phyloP scores from a whole-genome alignment of 495 filamentous ascomycete genomes.

The Cudoniella acicularis region DNA sequence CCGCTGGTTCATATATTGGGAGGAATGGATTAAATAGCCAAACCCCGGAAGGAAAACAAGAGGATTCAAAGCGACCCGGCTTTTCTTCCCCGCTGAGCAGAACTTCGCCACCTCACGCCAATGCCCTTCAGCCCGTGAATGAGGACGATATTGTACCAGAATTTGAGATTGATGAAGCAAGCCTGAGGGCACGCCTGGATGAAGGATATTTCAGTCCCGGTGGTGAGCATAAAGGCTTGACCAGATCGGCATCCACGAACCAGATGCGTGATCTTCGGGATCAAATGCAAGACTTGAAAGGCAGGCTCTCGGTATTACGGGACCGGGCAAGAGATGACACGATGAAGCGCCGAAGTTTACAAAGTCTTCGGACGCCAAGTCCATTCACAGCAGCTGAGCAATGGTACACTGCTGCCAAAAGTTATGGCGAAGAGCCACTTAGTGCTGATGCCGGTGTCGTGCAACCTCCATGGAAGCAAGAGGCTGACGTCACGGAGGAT shows the following conservation, averaged over 20 bases:
- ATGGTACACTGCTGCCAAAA: conserved; percentile 61
- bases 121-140: conserved; percentile 29
- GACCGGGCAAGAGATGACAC: conserved; percentile 80
- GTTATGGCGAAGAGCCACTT: conserved; percentile 31
- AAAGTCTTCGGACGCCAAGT: conserved; percentile 78
- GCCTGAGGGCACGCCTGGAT: conserved; percentile 14
- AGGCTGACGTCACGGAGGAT: conserved; percentile 24
- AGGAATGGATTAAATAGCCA: conserved; percentile 1
- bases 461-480: conserved; percentile 25
- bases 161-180: conserved; percentile 16
- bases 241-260: conserved; percentile 52
- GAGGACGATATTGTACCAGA: conserved; percentile 30
- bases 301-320: conserved; percentile 81
- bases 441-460: conserved; percentile 36
- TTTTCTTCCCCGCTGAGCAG: conserved; percentile 14
- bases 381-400: conserved; percentile 77
- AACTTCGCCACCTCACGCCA: conserved; percentile 13
- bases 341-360: conserved; percentile 76
- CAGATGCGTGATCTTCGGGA: conserved; percentile 83
- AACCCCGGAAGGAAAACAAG: conserved; percentile 9
- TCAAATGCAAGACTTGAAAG: conserved; percentile 91
- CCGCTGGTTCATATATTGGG: conserved; percentile 19
- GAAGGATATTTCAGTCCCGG: conserved; percentile 13
- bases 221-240: conserved; percentile 33
- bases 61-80: background rate